Evolutionary conservation across 441 rosid species (phyloP).

Genomic region (Jatropha podagrica): DNA sequence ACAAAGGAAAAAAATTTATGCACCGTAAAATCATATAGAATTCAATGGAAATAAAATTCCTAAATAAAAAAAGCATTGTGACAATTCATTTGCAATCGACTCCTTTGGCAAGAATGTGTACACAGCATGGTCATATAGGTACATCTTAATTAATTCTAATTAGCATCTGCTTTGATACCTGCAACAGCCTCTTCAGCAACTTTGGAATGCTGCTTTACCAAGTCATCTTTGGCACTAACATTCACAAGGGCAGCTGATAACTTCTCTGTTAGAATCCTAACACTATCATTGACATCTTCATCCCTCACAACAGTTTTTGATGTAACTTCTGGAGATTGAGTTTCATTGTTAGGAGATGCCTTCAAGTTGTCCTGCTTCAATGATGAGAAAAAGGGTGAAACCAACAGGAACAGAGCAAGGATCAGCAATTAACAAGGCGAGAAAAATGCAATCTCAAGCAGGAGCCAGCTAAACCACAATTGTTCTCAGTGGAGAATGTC

Average conservation of each 20-base stretch:
- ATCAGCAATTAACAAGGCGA: background rate
- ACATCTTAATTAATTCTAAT: background rate
- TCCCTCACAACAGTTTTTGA: conserved; percentile 36
- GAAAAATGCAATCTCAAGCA: background rate
- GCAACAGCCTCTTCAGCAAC: conserved; percentile 99
- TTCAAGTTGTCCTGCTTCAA: conserved; percentile 57
- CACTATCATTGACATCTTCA: conserved; percentile 39
- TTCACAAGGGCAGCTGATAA: conserved; percentile 86
- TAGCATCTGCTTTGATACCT: conserved; percentile 40
- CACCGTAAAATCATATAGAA: background rate
- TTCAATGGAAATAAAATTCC: background rate
- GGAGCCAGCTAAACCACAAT: background rate
- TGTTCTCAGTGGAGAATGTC: background rate
- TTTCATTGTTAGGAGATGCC: conserved; percentile 44
- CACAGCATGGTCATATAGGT: background rate
- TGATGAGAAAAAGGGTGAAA: conserved; percentile 14
- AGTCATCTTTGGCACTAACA: conserved; percentile 83
- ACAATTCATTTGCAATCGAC: background rate
- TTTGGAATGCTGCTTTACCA: conserved; percentile 89
- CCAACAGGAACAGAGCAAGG: background rate
- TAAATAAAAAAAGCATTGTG: background rate
- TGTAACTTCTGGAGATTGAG: conserved; percentile 54
- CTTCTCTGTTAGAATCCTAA: conserved; percentile 57
- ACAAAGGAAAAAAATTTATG: background rate
- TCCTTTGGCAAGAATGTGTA: background rate